phyloP scores from a whole-genome alignment of 208 protist species.

The Leptomonas seymouri region DNA sequence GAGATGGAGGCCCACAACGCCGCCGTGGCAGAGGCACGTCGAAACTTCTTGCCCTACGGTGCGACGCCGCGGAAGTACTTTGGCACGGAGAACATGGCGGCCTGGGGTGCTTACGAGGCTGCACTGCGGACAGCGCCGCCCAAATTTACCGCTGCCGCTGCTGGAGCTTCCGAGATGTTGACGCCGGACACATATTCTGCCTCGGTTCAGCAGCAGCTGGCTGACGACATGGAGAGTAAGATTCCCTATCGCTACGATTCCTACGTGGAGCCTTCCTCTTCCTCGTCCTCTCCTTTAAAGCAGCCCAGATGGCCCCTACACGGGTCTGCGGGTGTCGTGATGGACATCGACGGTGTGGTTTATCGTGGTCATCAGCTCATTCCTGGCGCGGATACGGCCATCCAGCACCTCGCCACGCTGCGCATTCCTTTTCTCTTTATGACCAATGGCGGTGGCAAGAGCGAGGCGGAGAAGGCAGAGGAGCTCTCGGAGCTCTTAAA shows the following conservation, averaged over 20 bases:
- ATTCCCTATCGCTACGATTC: conserved; percentile 76
- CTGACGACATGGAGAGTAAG: conserved; percentile 62
- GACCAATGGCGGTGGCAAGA: conserved; percentile 75
- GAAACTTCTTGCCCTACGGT: conserved; percentile 82
- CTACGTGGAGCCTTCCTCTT: conserved; percentile 31
- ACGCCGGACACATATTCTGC: conserved; percentile 40
- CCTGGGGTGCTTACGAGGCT: conserved; percentile 74
- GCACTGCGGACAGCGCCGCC: conserved; percentile 10
- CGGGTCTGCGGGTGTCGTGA: conserved; percentile 74
- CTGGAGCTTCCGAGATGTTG: background rate
- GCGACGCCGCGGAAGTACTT: conserved; percentile 68
- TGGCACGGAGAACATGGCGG: conserved; percentile 66
- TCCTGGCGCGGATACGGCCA: conserved; percentile 65
- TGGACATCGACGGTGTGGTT: conserved; percentile 89
- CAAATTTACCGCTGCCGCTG: background rate
- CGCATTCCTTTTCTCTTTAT: conserved; percentile 85
- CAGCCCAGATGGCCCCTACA: conserved; percentile 70
- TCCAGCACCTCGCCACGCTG: conserved; percentile 64
- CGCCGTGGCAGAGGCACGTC: conserved; percentile 35
- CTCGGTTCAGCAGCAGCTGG: conserved; percentile 45
- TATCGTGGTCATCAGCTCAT: conserved; percentile 69
- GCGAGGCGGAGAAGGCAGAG: conserved; percentile 73
- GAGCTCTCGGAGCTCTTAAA: conserved; percentile 68
- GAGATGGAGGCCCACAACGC: conserved; percentile 61
- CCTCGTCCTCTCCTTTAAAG: conserved; percentile 5